Percentiles rank a stretch among this genome's conserved stretches.
phyloP scores from a whole-genome alignment of 495 filamentous ascomycete genomes.

The Penicillium goetzii region DNA sequence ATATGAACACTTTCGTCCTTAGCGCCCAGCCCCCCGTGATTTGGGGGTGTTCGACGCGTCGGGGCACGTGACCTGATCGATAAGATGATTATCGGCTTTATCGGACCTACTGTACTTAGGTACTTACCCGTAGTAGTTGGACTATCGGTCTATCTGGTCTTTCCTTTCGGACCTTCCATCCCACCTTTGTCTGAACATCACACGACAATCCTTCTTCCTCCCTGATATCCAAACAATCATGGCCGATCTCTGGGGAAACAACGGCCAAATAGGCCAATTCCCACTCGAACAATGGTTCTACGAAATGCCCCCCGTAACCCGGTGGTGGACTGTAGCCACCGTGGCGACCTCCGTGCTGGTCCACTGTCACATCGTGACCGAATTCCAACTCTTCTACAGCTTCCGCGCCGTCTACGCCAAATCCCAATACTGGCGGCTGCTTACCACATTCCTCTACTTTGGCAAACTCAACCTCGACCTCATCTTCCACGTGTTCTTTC shows the following conservation, averaged over 20 bases:
- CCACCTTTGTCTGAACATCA: background rate
- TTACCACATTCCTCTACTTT: conserved; percentile 97
- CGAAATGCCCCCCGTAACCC: conserved; percentile 94
- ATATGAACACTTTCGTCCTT: conserved; percentile 27
- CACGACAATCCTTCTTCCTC: background rate
- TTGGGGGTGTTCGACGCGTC: conserved; percentile 14
- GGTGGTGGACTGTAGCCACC: conserved; percentile 95
- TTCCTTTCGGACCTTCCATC: background rate
- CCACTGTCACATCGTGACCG: conserved; percentile 87
- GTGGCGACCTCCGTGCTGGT: conserved; percentile 87
- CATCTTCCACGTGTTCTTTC: conserved; percentile 98
- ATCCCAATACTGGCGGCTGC: conserved; percentile 93
- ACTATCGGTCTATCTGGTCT: conserved; percentile 17
- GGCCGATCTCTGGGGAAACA: conserved; percentile 54
- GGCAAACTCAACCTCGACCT: conserved; percentile 92
- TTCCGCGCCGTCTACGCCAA: conserved; percentile 88
- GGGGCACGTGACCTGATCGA: conserved; percentile 12
- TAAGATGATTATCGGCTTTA: conserved; percentile 4
- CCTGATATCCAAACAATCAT: conserved; percentile 23
- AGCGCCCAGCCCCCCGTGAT: conserved; percentile 21
- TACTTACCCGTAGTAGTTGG: background rate
- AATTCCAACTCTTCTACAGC: conserved; percentile 96
- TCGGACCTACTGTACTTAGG: too few relatives aligned
- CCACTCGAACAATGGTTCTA: conserved; percentile 97
- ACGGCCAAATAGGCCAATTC: conserved; percentile 61